Percentiles rank a stretch among this genome's conserved stretches.
Evolutionary conservation across 225 moss, liverwort and hornwort species (phyloP).

Genomic region (Physcomitrellopsis africana): DNA sequence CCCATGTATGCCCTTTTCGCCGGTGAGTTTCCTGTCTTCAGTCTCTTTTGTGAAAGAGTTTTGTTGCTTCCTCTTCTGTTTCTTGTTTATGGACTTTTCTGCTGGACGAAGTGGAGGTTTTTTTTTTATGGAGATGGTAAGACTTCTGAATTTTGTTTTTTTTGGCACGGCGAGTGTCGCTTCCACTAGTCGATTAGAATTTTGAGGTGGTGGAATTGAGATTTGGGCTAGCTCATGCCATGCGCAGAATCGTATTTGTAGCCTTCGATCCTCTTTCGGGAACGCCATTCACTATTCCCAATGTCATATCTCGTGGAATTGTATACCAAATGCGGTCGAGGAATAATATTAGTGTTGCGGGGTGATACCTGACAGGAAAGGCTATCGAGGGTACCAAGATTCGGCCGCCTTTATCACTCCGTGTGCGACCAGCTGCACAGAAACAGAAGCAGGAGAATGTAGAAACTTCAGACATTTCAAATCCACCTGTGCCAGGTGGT

Average conservation of each 20-base stretch:
- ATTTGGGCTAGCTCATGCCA: no score
- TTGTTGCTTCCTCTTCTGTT: background rate
- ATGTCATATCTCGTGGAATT: no score
- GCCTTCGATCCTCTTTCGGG: no score
- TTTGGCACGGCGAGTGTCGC: background rate
- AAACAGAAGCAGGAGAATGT: slow-evolving; percentile 64
- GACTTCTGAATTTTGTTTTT: no score
- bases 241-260: no score
- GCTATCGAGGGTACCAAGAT: background rate
- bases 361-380: slow-evolving; percentile 12
- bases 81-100: background rate
- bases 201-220: background rate
- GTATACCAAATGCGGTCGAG: no score
- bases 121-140: no score
- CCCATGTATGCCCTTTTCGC: background rate
- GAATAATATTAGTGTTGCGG: no score
- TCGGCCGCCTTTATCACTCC: slow-evolving; percentile 15
- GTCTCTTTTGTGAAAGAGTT: background rate
- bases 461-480: slow-evolving; percentile 53
- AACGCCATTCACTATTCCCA: no score
- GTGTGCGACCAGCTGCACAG: slow-evolving; percentile 59
- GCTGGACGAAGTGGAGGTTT: no score
- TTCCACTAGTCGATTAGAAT: background rate
- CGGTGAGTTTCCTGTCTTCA: background rate
- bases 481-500: slow-evolving; percentile 48